Evolutionary conservation across 2,329 filamentous ascomycete genomes (phyloP).

Genomic region (Bisporella sp.): DNA sequence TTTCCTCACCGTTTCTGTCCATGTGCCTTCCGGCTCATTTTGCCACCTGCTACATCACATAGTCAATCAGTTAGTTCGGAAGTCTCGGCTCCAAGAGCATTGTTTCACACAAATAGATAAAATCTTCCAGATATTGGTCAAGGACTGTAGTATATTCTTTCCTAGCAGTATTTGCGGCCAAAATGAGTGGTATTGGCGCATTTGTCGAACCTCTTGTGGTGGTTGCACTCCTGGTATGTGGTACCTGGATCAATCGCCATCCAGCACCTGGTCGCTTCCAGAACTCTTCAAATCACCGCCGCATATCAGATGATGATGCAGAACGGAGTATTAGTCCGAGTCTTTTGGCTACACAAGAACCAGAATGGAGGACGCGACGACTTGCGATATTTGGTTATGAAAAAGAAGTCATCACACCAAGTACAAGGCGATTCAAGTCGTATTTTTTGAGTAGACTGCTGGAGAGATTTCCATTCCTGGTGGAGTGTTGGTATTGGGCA

Average conservation of each 20-base stretch:
- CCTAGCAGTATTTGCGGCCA: not conserved
- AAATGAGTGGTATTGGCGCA: conserved; percentile 40
- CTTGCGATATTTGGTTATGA: not conserved
- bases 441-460: conserved; percentile 57
- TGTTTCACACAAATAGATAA: too few relatives aligned
- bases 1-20: too few relatives aligned
- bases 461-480: conserved; percentile 62
- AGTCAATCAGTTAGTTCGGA: too few relatives aligned
- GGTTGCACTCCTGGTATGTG: conserved; percentile 50
- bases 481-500: conserved; percentile 73
- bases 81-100: too few relatives aligned
- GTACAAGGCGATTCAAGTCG: conserved; percentile 50
- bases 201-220: conserved; percentile 57
- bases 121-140: too few relatives aligned
- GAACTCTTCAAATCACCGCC: too few relatives aligned
- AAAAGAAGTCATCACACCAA: conserved; percentile 31
- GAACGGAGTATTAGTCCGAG: too few relatives aligned
- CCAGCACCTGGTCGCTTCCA: too few relatives aligned
- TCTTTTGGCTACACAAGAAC: too few relatives aligned
- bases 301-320: too few relatives aligned
- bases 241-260: conserved; percentile 55
- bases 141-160: not conserved
- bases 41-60: too few relatives aligned
- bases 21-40: too few relatives aligned
- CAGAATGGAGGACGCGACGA: conserved; percentile 15